Evolutionary conservation across 768 basidiomycete species (phyloP).

Genomic region (Trametes elegans): DNA sequence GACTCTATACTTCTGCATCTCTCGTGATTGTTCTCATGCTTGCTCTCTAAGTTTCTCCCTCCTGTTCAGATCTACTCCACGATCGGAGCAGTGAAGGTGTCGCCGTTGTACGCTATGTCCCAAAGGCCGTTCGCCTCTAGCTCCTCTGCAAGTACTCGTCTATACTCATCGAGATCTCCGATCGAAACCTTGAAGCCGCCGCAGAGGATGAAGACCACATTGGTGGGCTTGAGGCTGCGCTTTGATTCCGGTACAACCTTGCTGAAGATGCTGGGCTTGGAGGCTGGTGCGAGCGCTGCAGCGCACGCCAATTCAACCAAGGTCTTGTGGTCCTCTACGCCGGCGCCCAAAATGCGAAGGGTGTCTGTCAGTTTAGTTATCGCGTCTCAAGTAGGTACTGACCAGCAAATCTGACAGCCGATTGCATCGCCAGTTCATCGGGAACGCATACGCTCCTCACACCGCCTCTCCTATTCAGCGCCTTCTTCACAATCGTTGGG

Average conservation of each 20-base stretch:
- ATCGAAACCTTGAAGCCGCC: constrained; percentile 69
- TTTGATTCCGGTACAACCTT: constrained; percentile 40
- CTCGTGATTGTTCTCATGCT: too few relatives aligned
- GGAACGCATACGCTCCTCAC: constrained; percentile 60
- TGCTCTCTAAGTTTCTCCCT: too few relatives aligned
- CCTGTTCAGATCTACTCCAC: constrained; percentile 4
- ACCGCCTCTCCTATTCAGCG: constrained; percentile 55
- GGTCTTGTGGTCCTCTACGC: constrained; percentile 79
- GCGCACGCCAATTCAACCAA: constrained; percentile 75
- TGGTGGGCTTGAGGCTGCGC: constrained; percentile 30
- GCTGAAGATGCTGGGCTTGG: constrained; percentile 54
- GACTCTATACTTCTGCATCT: too few relatives aligned
- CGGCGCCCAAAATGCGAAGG: not conserved
- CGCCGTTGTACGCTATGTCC: constrained; percentile 21
- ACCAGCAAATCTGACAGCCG: constrained; percentile 59
- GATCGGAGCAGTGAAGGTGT: not conserved
- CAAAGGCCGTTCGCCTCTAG: constrained; percentile 28
- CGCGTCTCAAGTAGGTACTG: constrained; percentile 20
- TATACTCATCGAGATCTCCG: constrained; percentile 52
- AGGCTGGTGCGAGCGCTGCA: constrained; percentile 66
- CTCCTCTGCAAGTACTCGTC: constrained; percentile 37
- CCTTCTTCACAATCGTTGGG: constrained; percentile 60
- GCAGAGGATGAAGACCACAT: constrained; percentile 64
- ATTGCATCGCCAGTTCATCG: constrained; percentile 68
- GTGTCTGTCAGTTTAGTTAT: not conserved